Evolutionary conservation across 441 rosid species (phyloP).

Genomic region (Adansonia gregorii): DNA sequence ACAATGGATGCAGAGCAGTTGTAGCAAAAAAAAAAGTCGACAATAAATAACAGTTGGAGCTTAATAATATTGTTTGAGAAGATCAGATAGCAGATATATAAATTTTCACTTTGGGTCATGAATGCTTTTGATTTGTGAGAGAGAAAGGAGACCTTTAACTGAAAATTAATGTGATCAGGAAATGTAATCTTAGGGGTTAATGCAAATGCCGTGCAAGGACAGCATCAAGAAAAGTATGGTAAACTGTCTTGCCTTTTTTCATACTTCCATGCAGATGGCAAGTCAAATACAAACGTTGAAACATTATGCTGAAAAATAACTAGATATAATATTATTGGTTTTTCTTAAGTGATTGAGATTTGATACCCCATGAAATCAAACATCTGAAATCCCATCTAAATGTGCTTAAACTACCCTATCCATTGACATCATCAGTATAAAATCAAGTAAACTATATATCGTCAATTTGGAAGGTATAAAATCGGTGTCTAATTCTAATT

Average conservation of each 20-base stretch:
- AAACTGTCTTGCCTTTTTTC: conserved; percentile 42
- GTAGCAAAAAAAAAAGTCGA: conserved; percentile 11
- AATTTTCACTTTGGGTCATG: neutral
- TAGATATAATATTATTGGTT: conserved; percentile 10
- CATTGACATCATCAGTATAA: conserved; percentile 32
- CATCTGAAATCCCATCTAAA: conserved; percentile 40
- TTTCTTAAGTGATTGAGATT: conserved; percentile 55
- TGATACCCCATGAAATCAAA: conserved; percentile 60
- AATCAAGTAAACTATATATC: conserved; percentile 30
- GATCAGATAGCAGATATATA: neutral
- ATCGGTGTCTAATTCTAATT: conserved; percentile 30
- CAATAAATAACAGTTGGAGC: conserved; percentile 34
- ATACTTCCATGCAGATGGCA: conserved; percentile 50
- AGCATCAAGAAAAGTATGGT: conserved; percentile 50
- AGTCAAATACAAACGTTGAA: conserved; percentile 48
- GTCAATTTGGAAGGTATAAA: conserved; percentile 29
- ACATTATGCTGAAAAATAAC: conserved; percentile 10
- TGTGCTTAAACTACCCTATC: conserved; percentile 35
- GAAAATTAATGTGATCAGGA: conserved; percentile 15
- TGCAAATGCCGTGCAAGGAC: conserved; percentile 49
- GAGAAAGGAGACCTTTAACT: conserved; percentile 30
- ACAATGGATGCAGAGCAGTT: conserved; percentile 7
- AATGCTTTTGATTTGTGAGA: conserved; percentile 18
- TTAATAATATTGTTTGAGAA: neutral
- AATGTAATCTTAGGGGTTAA: conserved; percentile 33